Evolutionary conservation across 306 rosid species (phyloP).

Genomic region (Alnus glutinosa): DNA sequence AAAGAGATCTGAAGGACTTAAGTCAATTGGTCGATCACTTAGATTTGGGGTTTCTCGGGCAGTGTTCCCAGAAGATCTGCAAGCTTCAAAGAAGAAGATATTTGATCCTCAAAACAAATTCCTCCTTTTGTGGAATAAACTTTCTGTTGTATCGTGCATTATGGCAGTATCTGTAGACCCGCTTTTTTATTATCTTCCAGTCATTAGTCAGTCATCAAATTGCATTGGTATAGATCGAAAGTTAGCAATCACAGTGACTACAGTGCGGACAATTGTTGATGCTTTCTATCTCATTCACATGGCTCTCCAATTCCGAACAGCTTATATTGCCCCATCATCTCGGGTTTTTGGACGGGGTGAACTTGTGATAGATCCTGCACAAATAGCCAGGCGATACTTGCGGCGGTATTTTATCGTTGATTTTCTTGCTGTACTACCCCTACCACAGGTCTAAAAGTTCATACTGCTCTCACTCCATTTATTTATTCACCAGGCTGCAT

Average conservation of each 20-base stretch:
- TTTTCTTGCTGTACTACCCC: conserved; percentile 79
- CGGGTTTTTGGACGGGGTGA: conserved; percentile 99
- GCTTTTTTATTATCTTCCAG: conserved; percentile 87
- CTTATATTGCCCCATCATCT: conserved; percentile 97
- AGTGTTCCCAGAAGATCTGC: conserved; percentile 94
- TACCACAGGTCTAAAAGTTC: conserved; percentile 81
- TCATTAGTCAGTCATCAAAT: conserved; percentile 47
- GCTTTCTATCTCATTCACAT: conserved; percentile 85
- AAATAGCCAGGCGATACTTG: conserved; percentile 90
- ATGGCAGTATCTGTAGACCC: conserved; percentile 93
- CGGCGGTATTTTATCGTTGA: conserved; percentile 74
- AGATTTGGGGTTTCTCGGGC: conserved; percentile 85
- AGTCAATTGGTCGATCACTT: conserved; percentile 84
- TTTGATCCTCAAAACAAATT: conserved; percentile 91
- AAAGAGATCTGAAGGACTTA: conserved; percentile 93
- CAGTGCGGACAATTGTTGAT: conserved; percentile 81
- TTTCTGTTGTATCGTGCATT: conserved; percentile 82
- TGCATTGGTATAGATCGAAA: conserved; percentile 85
- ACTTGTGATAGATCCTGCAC: conserved; percentile 87
- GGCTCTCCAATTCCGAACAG: conserved; percentile 97
- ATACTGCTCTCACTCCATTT: conserved; percentile 18
- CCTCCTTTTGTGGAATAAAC: conserved; percentile 79
- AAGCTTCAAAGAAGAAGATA: conserved; percentile 87
- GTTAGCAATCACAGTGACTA: conserved; percentile 74
- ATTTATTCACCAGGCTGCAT: conserved; percentile 10